phyloP scores from a whole-genome alignment of 441 rosid species.

The Populus trichocarpa region DNA sequence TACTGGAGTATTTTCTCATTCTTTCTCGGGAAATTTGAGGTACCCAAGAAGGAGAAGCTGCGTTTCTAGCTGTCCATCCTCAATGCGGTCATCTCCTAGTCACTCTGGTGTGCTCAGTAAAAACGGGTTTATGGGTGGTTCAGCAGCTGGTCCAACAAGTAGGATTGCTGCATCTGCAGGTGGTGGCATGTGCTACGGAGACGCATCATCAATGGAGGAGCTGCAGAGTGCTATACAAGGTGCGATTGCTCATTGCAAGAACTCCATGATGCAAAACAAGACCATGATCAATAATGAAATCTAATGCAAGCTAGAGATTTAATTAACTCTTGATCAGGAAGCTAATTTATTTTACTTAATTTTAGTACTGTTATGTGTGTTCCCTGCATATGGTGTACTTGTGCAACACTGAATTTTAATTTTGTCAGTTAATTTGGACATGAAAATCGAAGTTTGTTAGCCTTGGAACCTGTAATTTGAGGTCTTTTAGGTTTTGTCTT shows the following conservation, averaged over 20 bases:
- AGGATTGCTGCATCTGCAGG: conserved; percentile 4
- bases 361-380: conserved; percentile 1
- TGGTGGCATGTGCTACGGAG: conserved; percentile 14
- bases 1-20: conserved; percentile 42
- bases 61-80: conserved; percentile 85
- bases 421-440: neutral
- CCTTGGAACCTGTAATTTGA: neutral
- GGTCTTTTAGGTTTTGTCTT: neutral
- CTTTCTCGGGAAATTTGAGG: conserved; percentile 85
- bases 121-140: conserved; percentile 29
- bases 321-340: neutral
- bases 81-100: conserved; percentile 88
- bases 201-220: conserved; percentile 78
- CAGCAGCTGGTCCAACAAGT: neutral
- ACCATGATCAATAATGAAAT: conserved; percentile 52
- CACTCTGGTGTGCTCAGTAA: conserved; percentile 73
- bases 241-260: conserved; percentile 93
- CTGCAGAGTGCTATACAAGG: conserved; percentile 91
- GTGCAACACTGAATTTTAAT: neutral
- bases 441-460: neutral
- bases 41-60: conserved; percentile 62
- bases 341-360: neutral
- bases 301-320: conserved; percentile 4
- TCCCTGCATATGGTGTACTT: neutral
- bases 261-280: conserved; percentile 61